Base-by-base conservation (phyloP, 768 basidiomycete genomes). In the Suillus decipiens region DNA sequence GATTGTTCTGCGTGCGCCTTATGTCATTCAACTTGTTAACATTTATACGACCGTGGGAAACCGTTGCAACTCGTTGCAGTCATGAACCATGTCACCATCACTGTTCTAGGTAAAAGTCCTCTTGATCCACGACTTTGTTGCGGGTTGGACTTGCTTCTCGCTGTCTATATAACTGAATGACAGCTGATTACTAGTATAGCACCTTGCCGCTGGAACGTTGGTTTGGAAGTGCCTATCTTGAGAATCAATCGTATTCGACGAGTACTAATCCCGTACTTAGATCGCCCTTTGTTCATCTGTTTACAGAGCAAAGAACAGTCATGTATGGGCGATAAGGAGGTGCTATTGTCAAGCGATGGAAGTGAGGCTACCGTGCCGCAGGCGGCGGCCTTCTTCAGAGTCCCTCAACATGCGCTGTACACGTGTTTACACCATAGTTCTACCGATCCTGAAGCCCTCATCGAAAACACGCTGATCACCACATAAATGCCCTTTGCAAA, bases 401-500 rank as follows among this genome's bases (percentile, higher is more conserved):
- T 50, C 60, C 45, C 63, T 51, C 45, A 47, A 41, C 47, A 60
- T 59, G 55, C 53, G 56, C 53, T 15, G 36, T 12, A 53, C 62
- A 57, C 59, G 59, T 66, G 54, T 59, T 45, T 17, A 45, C 63
- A 61, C 63, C 10, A 39, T 14, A 6, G 10, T 41, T 57, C 22
- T 17, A 39, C 37, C 24, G 39, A 57, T 64, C 58, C 65, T 61
- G 64, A 67, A 39, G 63, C 70, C 74, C 74, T 77, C 74, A 41
- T 74, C 71, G 66, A 74, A 71, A 65, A 74, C 74, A 75, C 74
- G 74, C 72, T 74, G 74, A 65, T 68, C 65, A 64, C 54, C 72
- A 75, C 74, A 72, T 75, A 75, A 75, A 66, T 63, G 57, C 61
- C 31, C 57, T 56, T 60, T 63, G 61, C 62, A 69, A 63, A 53